A percentile compares a stretch with the other conserved stretches of the same genome.
Conservation (phyloP, 2,329 filamentous ascomycete genomes). For the Plenodomus biglobosus region DNA sequence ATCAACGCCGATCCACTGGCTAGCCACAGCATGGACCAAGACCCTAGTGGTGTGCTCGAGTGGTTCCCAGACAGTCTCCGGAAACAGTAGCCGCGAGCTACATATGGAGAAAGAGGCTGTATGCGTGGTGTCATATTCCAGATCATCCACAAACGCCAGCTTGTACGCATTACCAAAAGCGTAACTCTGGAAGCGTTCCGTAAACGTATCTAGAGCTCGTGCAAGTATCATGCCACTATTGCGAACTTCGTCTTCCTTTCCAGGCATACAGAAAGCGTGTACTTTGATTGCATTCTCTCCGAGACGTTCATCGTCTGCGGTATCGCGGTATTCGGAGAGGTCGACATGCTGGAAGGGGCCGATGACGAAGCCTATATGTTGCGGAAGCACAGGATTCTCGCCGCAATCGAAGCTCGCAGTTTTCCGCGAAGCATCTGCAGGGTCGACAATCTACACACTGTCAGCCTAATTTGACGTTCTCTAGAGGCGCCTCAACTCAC, state of each 20-base stretch:
- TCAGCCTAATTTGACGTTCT: conserved; percentile 9
- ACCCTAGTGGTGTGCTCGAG: conserved; percentile 79
- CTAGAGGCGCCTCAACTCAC: conserved; percentile 35
- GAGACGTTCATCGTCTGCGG: conserved; percentile 88
- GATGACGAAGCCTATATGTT: conserved; percentile 90
- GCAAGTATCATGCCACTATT: conserved; percentile 87
- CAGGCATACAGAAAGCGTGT: conserved; percentile 87
- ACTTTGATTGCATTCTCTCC: conserved; percentile 86
- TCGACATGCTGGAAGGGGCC: conserved; percentile 95
- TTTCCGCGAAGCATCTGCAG: conserved; percentile 77
- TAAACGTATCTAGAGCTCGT: conserved; percentile 84
- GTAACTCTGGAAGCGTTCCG: conserved; percentile 83
- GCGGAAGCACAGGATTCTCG: conserved; percentile 67
- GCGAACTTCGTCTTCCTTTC: conserved; percentile 75
- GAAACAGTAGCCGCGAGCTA: conserved; percentile 82
- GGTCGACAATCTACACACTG: conserved; percentile 60
- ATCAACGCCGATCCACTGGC: conserved; percentile 92
- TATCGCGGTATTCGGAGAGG: conserved; percentile 82
- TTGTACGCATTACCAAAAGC: conserved; percentile 86
- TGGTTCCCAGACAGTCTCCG: conserved; percentile 80
- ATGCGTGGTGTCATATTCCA: conserved; percentile 71
- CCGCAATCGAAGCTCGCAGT: conserved; percentile 78
- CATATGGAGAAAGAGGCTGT: conserved; percentile 84
- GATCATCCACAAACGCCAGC: conserved; percentile 90
- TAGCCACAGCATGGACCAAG: conserved; percentile 80